Base-by-base conservation (phyloP, 441 rosid genomes). In the Populus trichocarpa region DNA sequence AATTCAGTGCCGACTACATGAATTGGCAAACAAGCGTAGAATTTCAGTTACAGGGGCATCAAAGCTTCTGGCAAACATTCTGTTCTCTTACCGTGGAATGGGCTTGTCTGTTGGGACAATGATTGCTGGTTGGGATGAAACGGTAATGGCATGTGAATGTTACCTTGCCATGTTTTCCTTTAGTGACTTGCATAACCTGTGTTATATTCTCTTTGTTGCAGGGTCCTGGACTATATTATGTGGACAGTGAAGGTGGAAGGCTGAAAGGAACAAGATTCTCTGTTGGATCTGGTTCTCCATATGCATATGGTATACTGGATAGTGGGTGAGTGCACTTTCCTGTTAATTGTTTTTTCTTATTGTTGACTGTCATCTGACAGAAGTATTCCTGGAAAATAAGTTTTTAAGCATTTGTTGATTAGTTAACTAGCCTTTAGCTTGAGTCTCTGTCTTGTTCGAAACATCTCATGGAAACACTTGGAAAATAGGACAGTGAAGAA, bases 81-180 rank as follows among this genome's bases (percentile, higher is more conserved):
- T 95, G 67, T 93, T 92, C 81, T 94, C 98, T 28, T 94, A 94
- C 82, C 97, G 97, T 74, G 98, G 99, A 83, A 96, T 96, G 98
- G 98, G 98, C 71, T 88, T 96, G 14, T 97, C 98, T 16, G 97
- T 94, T 67, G 99, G 99, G 67, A 97, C 99, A 40, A 97, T 95
- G 99, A 95, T 97, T 79, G 99, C 99, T 72, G 99, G 99, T 81
- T 97, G 98, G 97, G 99, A 93, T 83, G 99, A 97, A 85, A 94
- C 98, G 77, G 99, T 93, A 85, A 79, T 72, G 10, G 22, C 46
- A 59, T 46, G 7, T 75, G 74, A 76, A 78, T 59, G 6, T 70
- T 67, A 22, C 20, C 18, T n/a, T n/a, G 42, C 68, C 13, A 8
- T 71, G 70, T 46, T 6, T 35, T 6, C 14, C 23, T 46, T 30